Percentiles rank a stretch among this genome's conserved stretches.
Evolutionary conservation across 768 basidiomycete species (phyloP).

Genomic region (Suillus brevipes): DNA sequence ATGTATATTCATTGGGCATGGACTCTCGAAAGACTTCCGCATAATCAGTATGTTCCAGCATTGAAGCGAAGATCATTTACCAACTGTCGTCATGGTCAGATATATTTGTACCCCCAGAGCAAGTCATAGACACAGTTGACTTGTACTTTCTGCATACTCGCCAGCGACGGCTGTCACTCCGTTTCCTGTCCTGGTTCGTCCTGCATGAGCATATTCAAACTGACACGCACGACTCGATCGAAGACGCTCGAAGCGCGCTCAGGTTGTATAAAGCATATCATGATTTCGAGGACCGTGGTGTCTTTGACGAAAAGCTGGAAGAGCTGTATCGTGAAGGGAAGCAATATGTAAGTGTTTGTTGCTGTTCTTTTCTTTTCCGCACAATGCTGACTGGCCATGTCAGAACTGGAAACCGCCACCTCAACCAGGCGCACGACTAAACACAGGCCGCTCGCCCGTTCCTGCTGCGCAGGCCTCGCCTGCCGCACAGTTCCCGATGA

Average conservation of each 20-base stretch:
- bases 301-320: constrained; percentile 87
- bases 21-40: constrained; percentile 94
- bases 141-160: constrained; percentile 84
- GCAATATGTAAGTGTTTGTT: constrained; percentile 56
- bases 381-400: constrained; percentile 6
- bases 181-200: constrained; percentile 95
- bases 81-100: constrained; percentile 46
- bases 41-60: constrained; percentile 80
- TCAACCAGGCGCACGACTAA: constrained; percentile 14
- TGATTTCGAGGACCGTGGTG: constrained; percentile 68
- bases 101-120: constrained; percentile 92
- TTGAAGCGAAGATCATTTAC: not conserved
- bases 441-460: constrained; percentile 7
- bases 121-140: constrained; percentile 97
- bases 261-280: constrained; percentile 82
- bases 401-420: constrained; percentile 62
- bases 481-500: constrained; percentile 30
- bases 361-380: not conserved
- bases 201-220: constrained; percentile 89
- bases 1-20: constrained; percentile 97
- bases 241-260: constrained; percentile 88
- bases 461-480: constrained; percentile 11
- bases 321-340: constrained; percentile 78
- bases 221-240: constrained; percentile 97
- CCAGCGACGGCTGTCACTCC: constrained; percentile 85